Evolutionary conservation across 2,329 filamentous ascomycete species (phyloP).

Genomic region (Orbilia blumenaviensis): DNA sequence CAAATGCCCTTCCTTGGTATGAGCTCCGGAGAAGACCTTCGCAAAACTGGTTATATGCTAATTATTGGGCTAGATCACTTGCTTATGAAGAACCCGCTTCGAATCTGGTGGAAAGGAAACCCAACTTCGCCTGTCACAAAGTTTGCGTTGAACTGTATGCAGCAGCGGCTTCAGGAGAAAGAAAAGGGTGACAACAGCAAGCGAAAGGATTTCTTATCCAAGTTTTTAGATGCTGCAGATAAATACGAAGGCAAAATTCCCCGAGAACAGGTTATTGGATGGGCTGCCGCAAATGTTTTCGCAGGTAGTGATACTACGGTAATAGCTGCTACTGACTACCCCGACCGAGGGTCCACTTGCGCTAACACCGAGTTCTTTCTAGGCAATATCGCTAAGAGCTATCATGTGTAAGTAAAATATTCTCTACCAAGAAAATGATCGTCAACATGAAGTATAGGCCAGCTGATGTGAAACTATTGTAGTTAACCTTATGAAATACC

Average conservation of each 20-base stretch:
- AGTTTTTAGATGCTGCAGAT: conserved; percentile 38
- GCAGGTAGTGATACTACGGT: conserved; percentile 61
- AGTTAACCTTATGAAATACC: conserved; percentile 25
- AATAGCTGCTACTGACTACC: background rate
- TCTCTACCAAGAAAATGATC: too few species aligned
- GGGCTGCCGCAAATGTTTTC: conserved; percentile 61
- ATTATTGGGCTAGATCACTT: conserved; percentile 17
- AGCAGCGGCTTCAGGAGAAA: conserved; percentile 25
- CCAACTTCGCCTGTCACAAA: conserved; percentile 30
- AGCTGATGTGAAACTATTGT: background rate
- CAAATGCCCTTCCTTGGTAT: conserved; percentile 46
- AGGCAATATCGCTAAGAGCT: conserved; percentile 38
- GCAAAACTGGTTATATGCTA: background rate
- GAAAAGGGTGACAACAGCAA: conserved; percentile 17
- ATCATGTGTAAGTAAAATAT: conserved; percentile 40
- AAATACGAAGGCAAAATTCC: conserved; percentile 40
- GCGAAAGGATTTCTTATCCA: conserved; percentile 37
- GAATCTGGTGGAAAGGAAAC: conserved; percentile 46
- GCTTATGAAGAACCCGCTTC: conserved; percentile 37
- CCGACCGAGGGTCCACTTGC: background rate
- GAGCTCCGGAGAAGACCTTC: background rate
- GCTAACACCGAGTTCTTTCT: too few species aligned
- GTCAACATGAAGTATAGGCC: too few species aligned
- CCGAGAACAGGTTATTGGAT: conserved; percentile 33
- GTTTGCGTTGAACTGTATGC: conserved; percentile 47